phyloP scores from a whole-genome alignment of 148 eudicot species.

The Vaccinium macrocarpon region DNA sequence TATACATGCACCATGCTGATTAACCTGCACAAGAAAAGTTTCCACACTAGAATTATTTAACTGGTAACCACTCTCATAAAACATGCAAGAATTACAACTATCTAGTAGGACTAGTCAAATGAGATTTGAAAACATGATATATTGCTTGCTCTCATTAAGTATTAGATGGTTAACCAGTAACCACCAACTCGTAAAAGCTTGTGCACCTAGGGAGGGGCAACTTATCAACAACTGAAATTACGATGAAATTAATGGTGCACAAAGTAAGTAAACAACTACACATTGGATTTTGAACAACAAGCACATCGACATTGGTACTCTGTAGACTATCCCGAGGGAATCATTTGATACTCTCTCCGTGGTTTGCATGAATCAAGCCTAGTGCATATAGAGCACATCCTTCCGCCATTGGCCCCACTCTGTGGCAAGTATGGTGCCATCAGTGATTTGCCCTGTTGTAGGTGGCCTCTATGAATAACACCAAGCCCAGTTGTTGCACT shows the following conservation, averaged over 20 bases:
- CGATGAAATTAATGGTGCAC: neutral
- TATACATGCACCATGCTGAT: constrained; percentile 45
- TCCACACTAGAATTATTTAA: neutral
- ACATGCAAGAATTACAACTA: neutral
- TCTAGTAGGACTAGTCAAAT: neutral
- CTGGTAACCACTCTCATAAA: neutral
- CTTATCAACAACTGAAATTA: neutral
- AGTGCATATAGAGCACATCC: constrained; percentile 97
- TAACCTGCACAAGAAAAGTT: neutral
- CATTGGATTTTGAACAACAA: neutral
- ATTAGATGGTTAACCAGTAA: neutral
- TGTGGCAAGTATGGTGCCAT: constrained; percentile 99
- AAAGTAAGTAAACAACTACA: neutral
- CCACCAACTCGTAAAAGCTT: neutral
- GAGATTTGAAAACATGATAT: neutral
- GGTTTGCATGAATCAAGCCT: constrained; percentile 97
- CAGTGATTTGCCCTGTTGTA: constrained; percentile 90
- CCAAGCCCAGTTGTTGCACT: constrained; percentile 98
- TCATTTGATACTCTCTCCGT: constrained; percentile 95
- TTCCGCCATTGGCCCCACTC: constrained; percentile 88
- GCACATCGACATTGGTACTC: constrained; percentile 85
- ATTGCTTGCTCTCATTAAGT: neutral
- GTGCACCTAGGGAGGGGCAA: neutral
- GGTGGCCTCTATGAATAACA: constrained; percentile 90
- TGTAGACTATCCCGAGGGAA: constrained; percentile 89